Evolutionary conservation across 2,329 filamentous ascomycete species (phyloP).

Genomic region (Fusarium coffeatum): DNA sequence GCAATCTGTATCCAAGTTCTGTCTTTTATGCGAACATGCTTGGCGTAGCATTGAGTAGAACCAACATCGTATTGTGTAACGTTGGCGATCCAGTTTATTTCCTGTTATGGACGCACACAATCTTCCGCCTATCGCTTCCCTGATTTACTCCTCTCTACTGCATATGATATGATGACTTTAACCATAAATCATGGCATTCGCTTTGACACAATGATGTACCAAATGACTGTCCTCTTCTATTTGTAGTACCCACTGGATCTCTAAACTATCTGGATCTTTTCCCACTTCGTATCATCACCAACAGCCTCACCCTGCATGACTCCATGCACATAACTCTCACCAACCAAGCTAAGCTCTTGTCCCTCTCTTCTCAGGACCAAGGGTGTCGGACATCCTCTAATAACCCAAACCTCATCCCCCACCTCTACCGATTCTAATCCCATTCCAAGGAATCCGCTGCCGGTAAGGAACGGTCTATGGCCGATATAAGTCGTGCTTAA

Average conservation of each 20-base stretch:
- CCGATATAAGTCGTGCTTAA: neutral
- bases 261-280: neutral
- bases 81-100: neutral
- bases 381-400: neutral
- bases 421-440: neutral
- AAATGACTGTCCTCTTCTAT: too few relatives aligned
- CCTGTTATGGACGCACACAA: fast-evolving
- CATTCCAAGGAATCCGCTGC: neutral
- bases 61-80: neutral
- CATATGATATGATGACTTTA: neutral
- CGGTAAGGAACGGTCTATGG: neutral
- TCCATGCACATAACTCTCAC: neutral
- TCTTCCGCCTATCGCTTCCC: neutral
- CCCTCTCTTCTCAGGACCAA: neutral
- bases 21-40: neutral
- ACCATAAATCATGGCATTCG: neutral
- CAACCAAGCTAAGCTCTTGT: neutral
- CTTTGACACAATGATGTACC: too few relatives aligned
- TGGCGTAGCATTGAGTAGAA: neutral
- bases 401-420: constrained; percentile 2
- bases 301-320: constrained; percentile 8
- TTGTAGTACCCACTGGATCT: too few relatives aligned
- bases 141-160: neutral
- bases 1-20: neutral
- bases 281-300: neutral